A percentile compares a stretch with the other conserved stretches of the same genome.
Conservation (phyloP, 306 rosid species). For the Vicia sativa region DNA sequence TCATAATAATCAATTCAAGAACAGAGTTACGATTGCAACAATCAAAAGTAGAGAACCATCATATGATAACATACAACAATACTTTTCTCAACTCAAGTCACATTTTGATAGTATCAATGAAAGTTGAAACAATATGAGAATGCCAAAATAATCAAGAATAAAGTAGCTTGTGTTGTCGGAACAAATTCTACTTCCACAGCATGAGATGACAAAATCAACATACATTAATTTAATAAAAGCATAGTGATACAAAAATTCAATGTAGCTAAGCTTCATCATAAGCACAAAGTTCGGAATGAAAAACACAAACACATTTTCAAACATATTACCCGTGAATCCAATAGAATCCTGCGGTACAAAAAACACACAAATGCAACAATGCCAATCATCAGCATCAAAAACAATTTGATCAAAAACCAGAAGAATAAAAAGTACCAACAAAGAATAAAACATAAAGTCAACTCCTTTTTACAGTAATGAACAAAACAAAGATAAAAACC, state of each 20-base stretch:
- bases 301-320: slow-evolving; percentile 28
- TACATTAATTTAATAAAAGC: slow-evolving; percentile 12
- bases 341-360: slow-evolving; percentile 25
- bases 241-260: slow-evolving; percentile 20
- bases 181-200: slow-evolving; percentile 17
- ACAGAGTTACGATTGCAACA: slow-evolving; percentile 29
- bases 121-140: slow-evolving; percentile 24
- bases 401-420: slow-evolving; percentile 6
- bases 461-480: slow-evolving; percentile 44
- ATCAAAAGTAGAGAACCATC: slow-evolving; percentile 9
- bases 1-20: slow-evolving; percentile 26
- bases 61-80: slow-evolving; percentile 23
- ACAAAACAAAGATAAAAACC: slow-evolving; percentile 16
- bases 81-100: background rate
- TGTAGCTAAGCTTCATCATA: slow-evolving; percentile 29
- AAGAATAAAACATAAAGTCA: slow-evolving; percentile 46
- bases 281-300: slow-evolving; percentile 25
- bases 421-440: slow-evolving; percentile 3
- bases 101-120: background rate
- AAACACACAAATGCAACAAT: slow-evolving; percentile 45
- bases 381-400: slow-evolving; percentile 28
- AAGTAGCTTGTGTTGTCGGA: background rate
- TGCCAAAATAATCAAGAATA: background rate
- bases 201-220: slow-evolving; percentile 23
- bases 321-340: slow-evolving; percentile 22